Evolutionary conservation across 129 eudicot species (phyloP), one percentile per base, ranked within the genome.

Genomic region (Flaveria ramosissima): DNA sequence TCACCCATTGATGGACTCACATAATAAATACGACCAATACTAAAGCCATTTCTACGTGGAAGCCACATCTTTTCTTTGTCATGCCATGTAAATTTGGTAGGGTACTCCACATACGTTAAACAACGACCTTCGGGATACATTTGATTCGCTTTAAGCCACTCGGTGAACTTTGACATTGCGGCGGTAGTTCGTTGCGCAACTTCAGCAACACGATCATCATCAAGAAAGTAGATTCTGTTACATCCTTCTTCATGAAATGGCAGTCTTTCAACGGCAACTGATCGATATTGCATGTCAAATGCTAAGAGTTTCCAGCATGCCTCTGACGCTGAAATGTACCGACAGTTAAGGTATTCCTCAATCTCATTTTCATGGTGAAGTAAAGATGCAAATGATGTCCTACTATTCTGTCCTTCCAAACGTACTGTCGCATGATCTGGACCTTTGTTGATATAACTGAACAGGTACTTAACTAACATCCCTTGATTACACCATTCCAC

Each of bases 71-170:
- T 43, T 4, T 69, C 17, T 9, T 42, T 17, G 9, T 20, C 55
- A 42, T 46, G 55, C 74, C 74, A 69, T 10, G 59, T 48, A 46
- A 45, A 70, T 23, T 3, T 12, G 4, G 59, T 70, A 19, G 74
- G 74, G 19, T 15, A 70, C 7, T 70, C 13, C 2, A 51, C 9
- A 70, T 70, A 70, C 9, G 59, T 70, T 23, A 70, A 9, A 8
- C 39, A 19, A 8, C 12, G 20, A 15, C 56, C 59, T 46, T 21
- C 13, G 6, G 74, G 59, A 20, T 70, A 70, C 15, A 65, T 14
- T 7, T 30, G 9, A 17, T 65, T 65, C 8, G 70, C 11, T 36
- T 15, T n/a, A 20, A 65, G 6, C 64, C 64, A 57, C 17, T 8
- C 15, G 3, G 30, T 57, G 21, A 19, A 57, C 14, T 57, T 57